Evolutionary conservation across 1,284 basidiomycete species (phyloP).

Genomic region (Vanrija pseudolonga): DNA sequence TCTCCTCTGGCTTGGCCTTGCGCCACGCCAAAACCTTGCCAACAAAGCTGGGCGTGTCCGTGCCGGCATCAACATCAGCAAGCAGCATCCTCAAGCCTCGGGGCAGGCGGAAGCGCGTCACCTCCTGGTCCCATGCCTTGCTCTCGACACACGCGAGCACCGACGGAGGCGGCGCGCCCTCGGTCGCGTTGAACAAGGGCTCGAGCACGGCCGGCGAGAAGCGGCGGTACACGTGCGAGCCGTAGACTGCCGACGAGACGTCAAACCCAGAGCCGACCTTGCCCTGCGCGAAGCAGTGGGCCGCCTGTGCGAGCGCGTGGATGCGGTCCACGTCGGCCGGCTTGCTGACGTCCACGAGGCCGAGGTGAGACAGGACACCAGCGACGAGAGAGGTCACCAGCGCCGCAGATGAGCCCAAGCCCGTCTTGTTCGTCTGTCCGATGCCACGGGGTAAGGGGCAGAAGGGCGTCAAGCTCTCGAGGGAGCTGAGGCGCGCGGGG

Average conservation of each 20-base stretch:
- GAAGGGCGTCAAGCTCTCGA: constrained; percentile 69
- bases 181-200: constrained; percentile 58
- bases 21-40: constrained; percentile 85
- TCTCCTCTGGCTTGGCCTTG: constrained; percentile 58
- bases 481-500: constrained; percentile 55
- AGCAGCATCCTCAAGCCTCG: constrained; percentile 74
- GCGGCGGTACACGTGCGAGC: constrained; percentile 87
- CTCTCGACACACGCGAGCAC: constrained; percentile 4
- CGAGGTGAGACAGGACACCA: constrained; percentile 74
- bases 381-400: constrained; percentile 92
- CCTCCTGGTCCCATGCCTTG: constrained; percentile 43
- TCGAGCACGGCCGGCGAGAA: constrained; percentile 73
- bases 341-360: constrained; percentile 54
- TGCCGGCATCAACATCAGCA: constrained; percentile 89
- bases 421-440: constrained; percentile 89
- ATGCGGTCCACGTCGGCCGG: constrained; percentile 56
- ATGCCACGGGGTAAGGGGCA: constrained; percentile 65
- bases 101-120: constrained; percentile 71
- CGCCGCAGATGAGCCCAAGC: constrained; percentile 92
- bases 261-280: constrained; percentile 98
- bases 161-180: constrained; percentile 52
- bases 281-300: constrained; percentile 95
- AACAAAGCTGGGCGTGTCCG: constrained; percentile 86
- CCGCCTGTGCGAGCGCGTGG: constrained; percentile 92
- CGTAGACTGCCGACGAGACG: constrained; percentile 88